Base-by-base conservation (phyloP, 108 stramenopile species). In the Nitzschia putrida region DNA sequence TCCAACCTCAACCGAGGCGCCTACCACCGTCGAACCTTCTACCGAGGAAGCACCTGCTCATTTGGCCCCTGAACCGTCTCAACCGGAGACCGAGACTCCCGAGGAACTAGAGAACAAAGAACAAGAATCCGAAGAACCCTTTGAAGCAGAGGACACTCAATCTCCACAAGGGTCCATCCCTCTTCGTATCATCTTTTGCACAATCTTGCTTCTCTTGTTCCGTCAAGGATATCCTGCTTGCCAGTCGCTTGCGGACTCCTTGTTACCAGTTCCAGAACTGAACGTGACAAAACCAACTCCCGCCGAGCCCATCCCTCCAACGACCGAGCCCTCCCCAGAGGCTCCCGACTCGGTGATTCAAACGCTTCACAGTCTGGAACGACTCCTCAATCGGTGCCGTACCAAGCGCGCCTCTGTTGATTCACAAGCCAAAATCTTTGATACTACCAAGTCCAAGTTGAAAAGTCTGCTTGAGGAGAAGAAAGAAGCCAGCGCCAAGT, bases 261-360 rank as follows among this genome's bases (percentile, higher is more conserved):
- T 56, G 7, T 22, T 68, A 21, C 67, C 67, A 2, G 7, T 68
- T 9, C 22, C 40, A 24, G 67, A 63, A 23, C 20, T 63, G 8
- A 47, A 26, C n/a, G 7, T 63, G 7, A 29, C 57, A 39, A 5
- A 59, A 8, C 34, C 7, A 38, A 23, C 16, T 63, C 8, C 18
- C 44, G 44, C 16, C 1, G 43, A 18, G 44, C 8, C 42, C n/a
- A 8, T 39, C 16, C 5, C 29, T 3, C 34, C 26, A 0, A 37
- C n/a, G 18, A 7, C 26, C 11, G 20, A 8, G 3, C 16, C 12
- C 8, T 5, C 5, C 38, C 13, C 13, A 1, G 44, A 47, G 0
- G 38, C 61, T 4, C 61, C 61, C 8, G 20, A n/a, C 12, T 63
- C 61, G 18, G 14, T 63, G 2, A 3, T 16, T 21, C 43, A 44